phyloP scores from a whole-genome alignment of 176 grass and related monocot species.

The Tuctoria greenei region DNA sequence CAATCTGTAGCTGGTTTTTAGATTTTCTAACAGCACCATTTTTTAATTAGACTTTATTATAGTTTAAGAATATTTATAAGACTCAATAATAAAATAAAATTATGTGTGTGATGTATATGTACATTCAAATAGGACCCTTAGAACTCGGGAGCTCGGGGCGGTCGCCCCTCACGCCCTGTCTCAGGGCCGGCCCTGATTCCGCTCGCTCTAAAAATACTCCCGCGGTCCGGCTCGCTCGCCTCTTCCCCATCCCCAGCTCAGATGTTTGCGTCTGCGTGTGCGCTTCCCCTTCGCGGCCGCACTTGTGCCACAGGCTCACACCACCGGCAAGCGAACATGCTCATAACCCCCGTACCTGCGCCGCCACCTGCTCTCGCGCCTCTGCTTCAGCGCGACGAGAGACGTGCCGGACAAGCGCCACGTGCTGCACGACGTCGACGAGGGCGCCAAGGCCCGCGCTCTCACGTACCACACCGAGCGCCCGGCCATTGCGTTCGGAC shows the following conservation, averaged over 20 bases:
- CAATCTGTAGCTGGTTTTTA: no score
- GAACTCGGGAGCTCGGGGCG: no score
- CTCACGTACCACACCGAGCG: constrained; percentile 96
- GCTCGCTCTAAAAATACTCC: no score
- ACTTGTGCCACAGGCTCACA: background rate
- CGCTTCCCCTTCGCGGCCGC: background rate
- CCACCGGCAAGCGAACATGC: constrained; percentile 23
- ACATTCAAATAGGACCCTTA: no score
- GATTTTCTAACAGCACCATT: no score
- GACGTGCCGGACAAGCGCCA: constrained; percentile 76
- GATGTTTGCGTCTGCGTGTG: background rate
- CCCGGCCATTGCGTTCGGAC: constrained; percentile 74
- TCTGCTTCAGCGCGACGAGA: constrained; percentile 19
- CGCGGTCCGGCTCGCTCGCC: no score
- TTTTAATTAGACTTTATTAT: no score
- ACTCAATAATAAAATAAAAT: no score
- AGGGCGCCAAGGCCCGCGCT: constrained; percentile 71
- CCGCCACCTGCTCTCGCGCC: background rate
- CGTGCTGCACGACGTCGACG: constrained; percentile 79
- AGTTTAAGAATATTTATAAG: no score
- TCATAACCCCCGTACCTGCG: background rate
- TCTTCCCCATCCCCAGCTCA: background rate
- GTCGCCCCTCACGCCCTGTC: no score
- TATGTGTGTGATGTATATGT: no score
- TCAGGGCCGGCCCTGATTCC: no score